phyloP scores from a whole-genome alignment of 2,329 filamentous ascomycete species.

The Amauroascus verrucosus region DNA sequence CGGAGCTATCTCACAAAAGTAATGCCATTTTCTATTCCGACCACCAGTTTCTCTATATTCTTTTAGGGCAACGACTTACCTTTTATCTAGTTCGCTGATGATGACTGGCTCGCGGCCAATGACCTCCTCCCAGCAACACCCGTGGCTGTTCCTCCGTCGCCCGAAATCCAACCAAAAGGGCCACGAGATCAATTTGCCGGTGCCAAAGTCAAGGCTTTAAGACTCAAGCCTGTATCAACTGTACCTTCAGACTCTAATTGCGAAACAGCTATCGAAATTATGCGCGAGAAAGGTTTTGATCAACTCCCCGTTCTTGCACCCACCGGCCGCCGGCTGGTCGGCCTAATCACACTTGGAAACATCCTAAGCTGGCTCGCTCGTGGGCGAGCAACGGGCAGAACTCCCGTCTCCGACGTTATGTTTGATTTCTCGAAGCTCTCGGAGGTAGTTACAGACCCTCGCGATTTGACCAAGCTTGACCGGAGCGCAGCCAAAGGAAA shows the following conservation, averaged over 20 bases:
- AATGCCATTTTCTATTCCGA: constrained; percentile 6
- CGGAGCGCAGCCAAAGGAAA: constrained; percentile 7
- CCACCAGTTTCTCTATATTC: background rate
- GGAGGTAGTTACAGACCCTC: constrained; percentile 83
- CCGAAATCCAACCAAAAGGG: constrained; percentile 28
- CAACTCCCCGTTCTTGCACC: constrained; percentile 81
- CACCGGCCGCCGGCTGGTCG: constrained; percentile 64
- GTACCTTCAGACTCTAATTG: constrained; percentile 61
- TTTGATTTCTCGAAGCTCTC: constrained; percentile 84
- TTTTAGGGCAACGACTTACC: background rate
- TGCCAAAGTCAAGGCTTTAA: constrained; percentile 70
- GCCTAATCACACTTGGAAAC: constrained; percentile 89
- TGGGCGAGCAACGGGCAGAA: constrained; percentile 64
- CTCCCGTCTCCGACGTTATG: constrained; percentile 79
- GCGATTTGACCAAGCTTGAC: constrained; percentile 41
- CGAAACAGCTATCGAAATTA: constrained; percentile 85
- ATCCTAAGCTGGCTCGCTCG: constrained; percentile 81
- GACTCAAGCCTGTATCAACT: constrained; percentile 88
- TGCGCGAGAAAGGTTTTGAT: constrained; percentile 97
- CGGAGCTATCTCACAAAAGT: constrained; percentile 90
- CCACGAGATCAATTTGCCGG: constrained; percentile 59
- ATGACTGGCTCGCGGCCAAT: constrained; percentile 97
- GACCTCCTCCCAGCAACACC: constrained; percentile 62
- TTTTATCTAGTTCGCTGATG: constrained; percentile 65
- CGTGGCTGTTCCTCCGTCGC: constrained; percentile 29